A percentile compares a stretch with the other conserved stretches of the same genome.
These are phyloP conservation scores for Halophytophthora polymorphica DNA, from an alignment of 352 stramenopile genomes.

Conservation along the genomic window DNA sequence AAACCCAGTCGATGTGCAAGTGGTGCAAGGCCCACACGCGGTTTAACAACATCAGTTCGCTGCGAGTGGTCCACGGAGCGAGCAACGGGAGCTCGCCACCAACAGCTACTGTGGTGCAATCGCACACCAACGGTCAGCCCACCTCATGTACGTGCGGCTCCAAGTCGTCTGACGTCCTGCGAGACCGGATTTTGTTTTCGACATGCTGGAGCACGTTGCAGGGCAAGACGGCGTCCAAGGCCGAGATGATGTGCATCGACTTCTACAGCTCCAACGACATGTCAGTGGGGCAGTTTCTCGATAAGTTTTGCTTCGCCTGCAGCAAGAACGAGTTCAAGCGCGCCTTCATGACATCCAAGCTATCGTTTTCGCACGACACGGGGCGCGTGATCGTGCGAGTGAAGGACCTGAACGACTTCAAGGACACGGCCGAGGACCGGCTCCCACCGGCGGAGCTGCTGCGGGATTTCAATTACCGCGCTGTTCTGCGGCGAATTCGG, in stretches of 20 bases:
- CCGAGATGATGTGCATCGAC: constrained; percentile 88
- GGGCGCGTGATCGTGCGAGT: constrained; percentile 67
- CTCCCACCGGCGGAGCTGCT: constrained; percentile 51
- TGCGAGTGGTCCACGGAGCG: constrained; percentile 40
- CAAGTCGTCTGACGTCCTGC: constrained; percentile 49
- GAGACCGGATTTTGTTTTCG: constrained; percentile 79
- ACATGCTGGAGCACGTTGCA: constrained; percentile 83
- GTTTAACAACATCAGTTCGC: constrained; percentile 83
- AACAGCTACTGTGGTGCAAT: constrained; percentile 29
- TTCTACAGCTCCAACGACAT: constrained; percentile 85
- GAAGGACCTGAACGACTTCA: constrained; percentile 68
- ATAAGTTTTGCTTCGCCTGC: constrained; percentile 72
- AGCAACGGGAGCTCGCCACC: constrained; percentile 12
- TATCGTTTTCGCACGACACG: constrained; percentile 84
- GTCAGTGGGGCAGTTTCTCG: constrained; percentile 79
- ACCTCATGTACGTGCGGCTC: constrained; percentile 63
- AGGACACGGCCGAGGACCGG: constrained; percentile 53
- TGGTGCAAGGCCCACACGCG: constrained; percentile 80
- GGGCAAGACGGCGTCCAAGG: constrained; percentile 70
- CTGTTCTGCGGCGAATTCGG: constrained; percentile 52
- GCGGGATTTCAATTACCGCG: constrained; percentile 59
- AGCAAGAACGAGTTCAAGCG: constrained; percentile 76
- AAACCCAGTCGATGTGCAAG: constrained; percentile 80
- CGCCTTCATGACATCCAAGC: constrained; percentile 72
- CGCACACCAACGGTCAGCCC: constrained; percentile 11